Evolutionary conservation across 1,139 yeast genomes (phyloP).

Genomic region (Debaryomyces fabryi): DNA sequence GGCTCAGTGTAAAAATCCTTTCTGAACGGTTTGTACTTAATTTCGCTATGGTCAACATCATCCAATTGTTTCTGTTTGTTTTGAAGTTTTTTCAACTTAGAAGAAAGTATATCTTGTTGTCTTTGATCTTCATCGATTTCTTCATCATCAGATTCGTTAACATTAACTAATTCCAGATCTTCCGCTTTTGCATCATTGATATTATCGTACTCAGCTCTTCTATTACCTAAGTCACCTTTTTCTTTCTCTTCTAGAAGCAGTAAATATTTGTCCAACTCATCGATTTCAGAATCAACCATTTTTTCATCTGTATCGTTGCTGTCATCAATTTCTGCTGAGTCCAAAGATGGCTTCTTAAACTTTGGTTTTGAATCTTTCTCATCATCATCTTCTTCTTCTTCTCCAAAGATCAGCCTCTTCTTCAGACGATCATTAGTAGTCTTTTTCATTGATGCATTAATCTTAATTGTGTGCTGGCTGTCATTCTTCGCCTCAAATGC

Average conservation of each 20-base stretch:
- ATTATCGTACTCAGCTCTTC: neutral
- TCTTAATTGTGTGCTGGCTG: neutral
- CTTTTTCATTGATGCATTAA: conserved; percentile 4
- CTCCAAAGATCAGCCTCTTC: conserved; percentile 1
- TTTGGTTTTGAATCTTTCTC: conserved; percentile 20
- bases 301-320: conserved; percentile 7
- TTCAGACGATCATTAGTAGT: conserved; percentile 2
- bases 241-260: neutral
- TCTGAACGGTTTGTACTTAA: conserved; percentile 56
- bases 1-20: conserved; percentile 71
- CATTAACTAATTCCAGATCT: conserved; percentile 7
- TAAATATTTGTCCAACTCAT: conserved; percentile 27
- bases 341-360: conserved; percentile 29
- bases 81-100: conserved; percentile 34
- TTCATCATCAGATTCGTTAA: conserved; percentile 21
- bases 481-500: neutral
- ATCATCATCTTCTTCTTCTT: conserved; percentile 25
- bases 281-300: conserved; percentile 18
- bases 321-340: neutral
- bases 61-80: conserved; percentile 38
- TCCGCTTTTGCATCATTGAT: conserved; percentile 3
- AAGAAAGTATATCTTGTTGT: conserved; percentile 27
- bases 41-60: conserved; percentile 47
- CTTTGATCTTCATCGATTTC: conserved; percentile 25
- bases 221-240: neutral